These are phyloP conservation scores for Micractinium sp. DNA, from an alignment of 139 green algal genomes.

Conservation along the genomic window DNA sequence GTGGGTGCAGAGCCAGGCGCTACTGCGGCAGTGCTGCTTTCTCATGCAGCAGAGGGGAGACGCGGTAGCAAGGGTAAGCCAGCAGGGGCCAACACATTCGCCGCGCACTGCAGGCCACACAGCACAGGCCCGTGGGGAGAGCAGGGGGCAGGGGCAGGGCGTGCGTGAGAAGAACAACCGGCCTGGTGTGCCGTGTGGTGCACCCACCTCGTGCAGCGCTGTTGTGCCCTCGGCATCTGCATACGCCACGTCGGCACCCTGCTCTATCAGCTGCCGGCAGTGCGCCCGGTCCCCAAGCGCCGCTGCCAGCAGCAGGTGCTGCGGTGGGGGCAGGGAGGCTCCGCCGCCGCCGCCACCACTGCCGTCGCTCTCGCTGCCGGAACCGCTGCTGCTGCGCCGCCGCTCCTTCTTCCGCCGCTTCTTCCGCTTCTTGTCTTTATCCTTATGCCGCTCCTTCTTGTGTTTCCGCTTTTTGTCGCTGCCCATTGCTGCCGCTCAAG, in stretches of 20 bases:
- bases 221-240: slow-evolving; percentile 37
- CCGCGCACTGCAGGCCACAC: too few relatives aligned
- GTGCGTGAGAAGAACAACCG: too few relatives aligned
- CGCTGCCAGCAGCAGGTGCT: slow-evolving; percentile 35
- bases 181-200: too few relatives aligned
- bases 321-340: neutral
- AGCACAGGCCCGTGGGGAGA: too few relatives aligned
- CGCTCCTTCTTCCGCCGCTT: slow-evolving; percentile 14
- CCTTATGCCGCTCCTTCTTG: slow-evolving; percentile 4
- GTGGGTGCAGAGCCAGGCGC: neutral
- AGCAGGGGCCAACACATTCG: too few relatives aligned
- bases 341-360: neutral
- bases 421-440: neutral
- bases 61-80: too few relatives aligned
- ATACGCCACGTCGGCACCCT: slow-evolving; percentile 29
- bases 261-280: slow-evolving; percentile 23
- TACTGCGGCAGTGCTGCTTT: neutral
- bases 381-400: neutral
- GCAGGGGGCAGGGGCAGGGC: neutral
- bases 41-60: neutral
- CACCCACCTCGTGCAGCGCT: slow-evolving; percentile 29
- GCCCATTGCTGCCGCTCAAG: neutral
- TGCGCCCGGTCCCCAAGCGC: slow-evolving; percentile 18
- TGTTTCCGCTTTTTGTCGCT: slow-evolving; percentile 1
- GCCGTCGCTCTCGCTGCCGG: neutral